Evolutionary conservation across 78 protist species (phyloP), one percentile per base, ranked within the genome.

Genomic region (Dictyostelium discoideum): DNA sequence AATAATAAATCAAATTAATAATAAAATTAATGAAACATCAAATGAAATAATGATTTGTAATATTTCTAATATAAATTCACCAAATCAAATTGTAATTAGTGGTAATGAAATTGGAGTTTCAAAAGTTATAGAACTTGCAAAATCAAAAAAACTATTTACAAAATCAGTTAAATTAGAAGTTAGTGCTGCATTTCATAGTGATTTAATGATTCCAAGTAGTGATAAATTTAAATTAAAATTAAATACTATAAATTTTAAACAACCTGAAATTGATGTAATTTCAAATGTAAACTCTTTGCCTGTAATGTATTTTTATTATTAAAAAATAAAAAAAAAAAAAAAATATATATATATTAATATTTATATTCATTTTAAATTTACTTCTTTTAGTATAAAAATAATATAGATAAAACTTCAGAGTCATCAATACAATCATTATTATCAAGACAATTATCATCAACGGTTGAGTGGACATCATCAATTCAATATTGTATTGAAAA

Each of bases 51-150:
- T 74, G 40, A 84, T 84, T 18, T 54, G 78, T 10, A 60, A 84
- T 22, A 57, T 86, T 7, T 74, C 92, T 40, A 86, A 86, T 86
- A 39, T 86, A 29, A 86, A 86, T 77, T 86, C 92, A 77, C 92
- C 92, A 50, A 77, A 74, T 57, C 93, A 87, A 44, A 63, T 87
- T 14, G 93, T 87, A 18, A 87, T 87, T 72, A 87, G 93, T 87
- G 93, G 93, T 8, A 79, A n/a, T 1, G 93, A 87, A 29, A 16
- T n/a, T n/a, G 85, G 76, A 2, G 84, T 87, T 20, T 10, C n/a
- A 26, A 57, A 77, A 57, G 20, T 87, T n/a, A 79, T 87, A n/a
- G 26, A 40, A 14, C 6, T 57, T 0, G 80, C 54, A 1, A 87
- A 87, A 60, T 16, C 39, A 16, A 79, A 65, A 11, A 87, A 79